Percentiles rank a stretch among this genome's conserved stretches.
Conservation (phyloP, 768 basidiomycete species). For the Lactarius sanguifluus region DNA sequence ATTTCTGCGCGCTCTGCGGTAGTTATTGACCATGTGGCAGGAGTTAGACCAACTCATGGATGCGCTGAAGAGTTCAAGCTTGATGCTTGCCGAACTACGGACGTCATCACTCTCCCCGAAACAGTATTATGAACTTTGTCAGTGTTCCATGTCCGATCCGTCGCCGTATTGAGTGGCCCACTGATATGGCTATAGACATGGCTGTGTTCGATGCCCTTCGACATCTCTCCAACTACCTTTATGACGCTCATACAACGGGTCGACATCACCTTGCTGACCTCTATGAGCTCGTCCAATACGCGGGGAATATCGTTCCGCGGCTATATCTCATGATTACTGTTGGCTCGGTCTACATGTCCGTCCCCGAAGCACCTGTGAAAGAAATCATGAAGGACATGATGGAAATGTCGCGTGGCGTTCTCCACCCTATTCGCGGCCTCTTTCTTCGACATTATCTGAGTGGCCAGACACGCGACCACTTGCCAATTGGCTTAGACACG, state of each 20-base stretch:
- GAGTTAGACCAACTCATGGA: constrained; percentile 98
- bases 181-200: constrained; percentile 67
- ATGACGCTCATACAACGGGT: constrained; percentile 89
- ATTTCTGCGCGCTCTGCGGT: neutral
- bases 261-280: constrained; percentile 97
- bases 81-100: constrained; percentile 95
- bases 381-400: constrained; percentile 99
- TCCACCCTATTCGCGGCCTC: constrained; percentile 95
- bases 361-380: constrained; percentile 94
- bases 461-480: constrained; percentile 92
- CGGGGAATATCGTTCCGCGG: constrained; percentile 92
- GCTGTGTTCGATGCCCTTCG: constrained; percentile 96
- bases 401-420: constrained; percentile 97
- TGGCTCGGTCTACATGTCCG: constrained; percentile 98
- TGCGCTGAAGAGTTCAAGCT: constrained; percentile 92
- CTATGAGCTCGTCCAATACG: constrained; percentile 99
- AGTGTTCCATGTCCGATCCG: constrained; percentile 23
- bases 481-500: constrained; percentile 81
- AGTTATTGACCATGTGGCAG: constrained; percentile 40
- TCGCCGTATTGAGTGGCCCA: neutral
- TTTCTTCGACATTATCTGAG: constrained; percentile 96
- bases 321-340: constrained; percentile 99
- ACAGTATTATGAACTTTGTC: constrained; percentile 98
- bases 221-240: constrained; percentile 93
- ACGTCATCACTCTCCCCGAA: constrained; percentile 93